Evolutionary conservation across 371 early-diverging fungal genomes (phyloP).

Genomic region (Rhizomucor miehei): DNA sequence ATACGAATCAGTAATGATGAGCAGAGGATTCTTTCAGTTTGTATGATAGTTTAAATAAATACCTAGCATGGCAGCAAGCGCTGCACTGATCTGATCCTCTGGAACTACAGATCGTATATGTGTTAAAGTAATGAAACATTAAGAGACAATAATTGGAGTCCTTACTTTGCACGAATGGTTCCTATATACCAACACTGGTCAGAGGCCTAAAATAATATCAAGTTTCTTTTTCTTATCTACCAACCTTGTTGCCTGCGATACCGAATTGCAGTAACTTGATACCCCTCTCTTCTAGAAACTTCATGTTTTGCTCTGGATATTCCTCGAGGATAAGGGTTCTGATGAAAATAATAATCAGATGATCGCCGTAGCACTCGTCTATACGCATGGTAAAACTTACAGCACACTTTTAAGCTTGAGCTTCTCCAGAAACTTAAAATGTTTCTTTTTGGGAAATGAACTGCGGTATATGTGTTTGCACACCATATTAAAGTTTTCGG

Average conservation of each 20-base stretch:
- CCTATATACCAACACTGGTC: slow-evolving; percentile 45
- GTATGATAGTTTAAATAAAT: too few relatives aligned
- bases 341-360: slow-evolving; percentile 4
- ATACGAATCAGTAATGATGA: neutral
- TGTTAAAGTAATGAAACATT: neutral
- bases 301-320: slow-evolving; percentile 90
- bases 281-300: slow-evolving; percentile 82
- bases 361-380: too few relatives aligned
- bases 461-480: slow-evolving; percentile 88
- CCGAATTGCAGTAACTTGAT: slow-evolving; percentile 91
- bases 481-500: slow-evolving; percentile 93
- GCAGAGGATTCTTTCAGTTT: too few relatives aligned
- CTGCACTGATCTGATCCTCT: slow-evolving; percentile 86
- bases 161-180: slow-evolving; percentile 96
- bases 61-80: slow-evolving; percentile 80
- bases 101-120: slow-evolving; percentile 55
- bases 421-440: slow-evolving; percentile 88
- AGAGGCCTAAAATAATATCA: neutral
- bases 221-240: too few relatives aligned
- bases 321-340: slow-evolving; percentile 92
- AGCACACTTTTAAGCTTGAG: slow-evolving; percentile 86
- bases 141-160: neutral
- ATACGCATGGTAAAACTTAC: slow-evolving; percentile 39
- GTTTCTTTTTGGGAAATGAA: slow-evolving; percentile 88
- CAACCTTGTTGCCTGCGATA: slow-evolving; percentile 93